Evolutionary conservation across 345 rosid genomes (phyloP), one percentile per base, ranked within the genome.

Genomic region (Pseudoturritis turrita): DNA sequence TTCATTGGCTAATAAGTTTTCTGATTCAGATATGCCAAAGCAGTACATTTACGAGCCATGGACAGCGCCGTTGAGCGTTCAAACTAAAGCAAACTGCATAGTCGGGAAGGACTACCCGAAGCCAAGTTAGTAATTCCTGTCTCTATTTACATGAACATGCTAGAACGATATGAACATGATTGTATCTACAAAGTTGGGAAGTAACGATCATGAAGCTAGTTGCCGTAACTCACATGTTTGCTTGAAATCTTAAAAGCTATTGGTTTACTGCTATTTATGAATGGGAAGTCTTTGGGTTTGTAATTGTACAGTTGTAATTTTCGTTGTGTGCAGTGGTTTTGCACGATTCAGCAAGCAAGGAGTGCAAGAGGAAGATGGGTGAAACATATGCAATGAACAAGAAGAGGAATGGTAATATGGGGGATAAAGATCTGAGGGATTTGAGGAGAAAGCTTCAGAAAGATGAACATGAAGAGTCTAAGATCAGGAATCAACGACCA

Each of bases 41-140:
- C 92, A 89, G 81, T 94, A 82, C 57, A 94, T 94, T 11, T 94
- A 94, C 28, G 98, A 94, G 81, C 98, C 97, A 40, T 94, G 96
- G 97, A 84, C 90, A 64, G 98, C 98, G 28, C 97, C 98, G 12
- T 21, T 80, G 45, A 85, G 95, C 57, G 63, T 91, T 75, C 98
- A 94, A 81, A 80, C 80, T 29, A 85, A 80, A 82, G 97, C 92
- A 26, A 90, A 87, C 61, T 94, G 97, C 83, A 81, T 89, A 41
- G 83, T 94, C 4, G 97, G 97, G 77, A 82, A 62, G 81, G 92
- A 94, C 81, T 94, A 94, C 65, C 97, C 97, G 5, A 86, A 81
- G 78, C 96, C 94, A 77, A 91, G 98, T 89, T 25, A 23, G 85
- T 82, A 39, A 25, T 52, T 47, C 22, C 2, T n/a, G 8, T 55